A percentile compares a stretch with the other conserved stretches of the same genome.
Conservation (phyloP, 768 basidiomycete genomes). For the Rhodotorula toruloides region DNA sequence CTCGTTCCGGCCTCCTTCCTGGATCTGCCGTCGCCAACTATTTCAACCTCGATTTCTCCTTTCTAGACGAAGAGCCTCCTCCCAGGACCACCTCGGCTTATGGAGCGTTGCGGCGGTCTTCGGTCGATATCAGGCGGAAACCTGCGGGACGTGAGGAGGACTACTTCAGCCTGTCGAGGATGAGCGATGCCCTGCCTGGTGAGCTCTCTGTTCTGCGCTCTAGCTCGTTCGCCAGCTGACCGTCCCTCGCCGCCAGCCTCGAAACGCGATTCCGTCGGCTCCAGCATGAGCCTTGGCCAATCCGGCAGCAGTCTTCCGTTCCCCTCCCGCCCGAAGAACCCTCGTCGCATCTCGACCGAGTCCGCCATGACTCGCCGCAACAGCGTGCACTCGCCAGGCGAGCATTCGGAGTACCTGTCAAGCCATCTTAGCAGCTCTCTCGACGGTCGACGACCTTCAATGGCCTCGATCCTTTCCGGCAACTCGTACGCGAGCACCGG, state of each 20-base stretch:
- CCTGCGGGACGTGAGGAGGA: neutral
- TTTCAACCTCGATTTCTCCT: constrained; percentile 37
- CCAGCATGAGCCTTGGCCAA: neutral
- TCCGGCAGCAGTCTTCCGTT: constrained; percentile 17
- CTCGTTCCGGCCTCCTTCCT: constrained; percentile 10
- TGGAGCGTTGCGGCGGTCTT: neutral
- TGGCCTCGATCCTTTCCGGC: constrained; percentile 14
- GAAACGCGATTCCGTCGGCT: neutral
- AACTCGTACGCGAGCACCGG: constrained; percentile 4
- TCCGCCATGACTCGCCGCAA: constrained; percentile 2
- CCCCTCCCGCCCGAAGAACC: constrained; percentile 3
- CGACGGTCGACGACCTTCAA: constrained; percentile 4
- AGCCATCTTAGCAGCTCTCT: neutral
- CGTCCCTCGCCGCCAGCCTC: neutral
- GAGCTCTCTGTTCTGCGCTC: neutral
- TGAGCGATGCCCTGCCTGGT: neutral
- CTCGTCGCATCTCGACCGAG: neutral
- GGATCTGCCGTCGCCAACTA: constrained; percentile 23
- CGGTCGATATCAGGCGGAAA: neutral
- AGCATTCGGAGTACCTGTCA: constrained; percentile 2
- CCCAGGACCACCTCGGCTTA: neutral
- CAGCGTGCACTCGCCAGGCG: constrained; percentile 1
- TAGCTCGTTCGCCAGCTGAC: neutral
- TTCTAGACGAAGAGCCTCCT: constrained; percentile 33
- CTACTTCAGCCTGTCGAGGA: neutral